These are phyloP conservation scores for Lecanosticta acicola DNA, from an alignment of 2,329 filamentous ascomycete species.

Conservation along the genomic window DNA sequence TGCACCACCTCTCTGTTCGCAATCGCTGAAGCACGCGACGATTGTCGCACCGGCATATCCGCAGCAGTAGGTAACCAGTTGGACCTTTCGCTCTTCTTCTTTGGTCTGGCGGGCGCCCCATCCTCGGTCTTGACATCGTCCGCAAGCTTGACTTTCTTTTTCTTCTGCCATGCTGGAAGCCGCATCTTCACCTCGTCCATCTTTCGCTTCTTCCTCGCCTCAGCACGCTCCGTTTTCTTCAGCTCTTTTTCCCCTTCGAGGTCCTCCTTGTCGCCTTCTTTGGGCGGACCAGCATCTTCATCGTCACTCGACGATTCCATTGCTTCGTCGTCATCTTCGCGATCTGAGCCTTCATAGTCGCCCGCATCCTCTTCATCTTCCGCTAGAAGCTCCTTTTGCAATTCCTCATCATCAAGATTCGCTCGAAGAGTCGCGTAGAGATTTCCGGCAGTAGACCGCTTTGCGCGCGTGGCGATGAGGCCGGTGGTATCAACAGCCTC, in stretches of 20 bases:
- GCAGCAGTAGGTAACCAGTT: conserved; percentile 63
- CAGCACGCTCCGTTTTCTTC: conserved; percentile 66
- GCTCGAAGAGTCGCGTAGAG: conserved; percentile 73
- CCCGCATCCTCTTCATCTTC: conserved; percentile 50
- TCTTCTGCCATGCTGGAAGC: conserved; percentile 55
- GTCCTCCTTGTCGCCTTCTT: conserved; percentile 53
- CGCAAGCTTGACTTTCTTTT: conserved; percentile 54
- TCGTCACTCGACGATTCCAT: conserved; percentile 83
- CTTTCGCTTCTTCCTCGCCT: conserved; percentile 74
- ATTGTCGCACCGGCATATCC: conserved; percentile 58
- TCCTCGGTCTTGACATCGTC: conserved; percentile 34
- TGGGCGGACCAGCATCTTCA: conserved; percentile 55
- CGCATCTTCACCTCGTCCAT: conserved; percentile 67
- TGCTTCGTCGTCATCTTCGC: conserved; percentile 62
- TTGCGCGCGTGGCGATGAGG: conserved; percentile 66
- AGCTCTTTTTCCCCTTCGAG: conserved; percentile 83
- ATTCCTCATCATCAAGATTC: conserved; percentile 44
- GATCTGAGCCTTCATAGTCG: conserved; percentile 37
- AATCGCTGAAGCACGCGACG: conserved; percentile 57
- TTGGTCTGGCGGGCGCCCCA: conserved; percentile 31
- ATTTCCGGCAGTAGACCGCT: conserved; percentile 76
- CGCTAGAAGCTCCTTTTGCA: conserved; percentile 37
- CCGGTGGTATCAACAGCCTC: conserved; percentile 34
- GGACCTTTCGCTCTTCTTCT: conserved; percentile 66
- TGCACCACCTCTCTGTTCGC: conserved; percentile 54